Conservation (phyloP, 1,284 basidiomycete species). For the Sphaerobolus stellatus region DNA sequence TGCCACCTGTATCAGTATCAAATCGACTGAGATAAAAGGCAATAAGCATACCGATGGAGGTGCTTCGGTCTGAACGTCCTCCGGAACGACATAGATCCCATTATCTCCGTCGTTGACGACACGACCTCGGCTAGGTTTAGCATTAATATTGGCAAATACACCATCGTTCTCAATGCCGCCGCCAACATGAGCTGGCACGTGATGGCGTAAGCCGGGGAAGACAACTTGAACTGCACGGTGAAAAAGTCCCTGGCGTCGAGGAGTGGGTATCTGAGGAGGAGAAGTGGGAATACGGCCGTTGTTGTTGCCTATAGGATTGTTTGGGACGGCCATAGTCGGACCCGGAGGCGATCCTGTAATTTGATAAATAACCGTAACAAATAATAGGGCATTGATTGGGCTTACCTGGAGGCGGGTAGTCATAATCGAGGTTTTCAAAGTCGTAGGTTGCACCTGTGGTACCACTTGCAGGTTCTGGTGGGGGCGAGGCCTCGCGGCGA, state of each 20-base stretch:
- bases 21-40: neutral
- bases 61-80: slow-evolving; percentile 76
- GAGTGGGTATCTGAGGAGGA: slow-evolving; percentile 29
- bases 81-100: slow-evolving; percentile 63
- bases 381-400: neutral
- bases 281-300: slow-evolving; percentile 74
- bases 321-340: slow-evolving; percentile 63
- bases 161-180: slow-evolving; percentile 86
- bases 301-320: slow-evolving; percentile 70
- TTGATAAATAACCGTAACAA: neutral
- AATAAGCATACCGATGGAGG: slow-evolving; percentile 61
- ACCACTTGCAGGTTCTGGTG: slow-evolving; percentile 15
- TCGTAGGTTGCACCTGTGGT: slow-evolving; percentile 70
- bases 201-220: slow-evolving; percentile 39
- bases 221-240: slow-evolving; percentile 56
- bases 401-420: slow-evolving; percentile 67
- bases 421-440: slow-evolving; percentile 76
- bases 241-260: slow-evolving; percentile 53
- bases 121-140: slow-evolving; percentile 67
- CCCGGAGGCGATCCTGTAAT: slow-evolving; percentile 70
- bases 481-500: slow-evolving; percentile 17
- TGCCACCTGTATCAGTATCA: slow-evolving; percentile 32
- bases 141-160: slow-evolving; percentile 94
- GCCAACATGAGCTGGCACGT: slow-evolving; percentile 44
- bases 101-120: slow-evolving; percentile 63